Base-by-base conservation (phyloP, 2,329 filamentous ascomycete species). In the Nothophaeocryptopus gaeumannii region DNA sequence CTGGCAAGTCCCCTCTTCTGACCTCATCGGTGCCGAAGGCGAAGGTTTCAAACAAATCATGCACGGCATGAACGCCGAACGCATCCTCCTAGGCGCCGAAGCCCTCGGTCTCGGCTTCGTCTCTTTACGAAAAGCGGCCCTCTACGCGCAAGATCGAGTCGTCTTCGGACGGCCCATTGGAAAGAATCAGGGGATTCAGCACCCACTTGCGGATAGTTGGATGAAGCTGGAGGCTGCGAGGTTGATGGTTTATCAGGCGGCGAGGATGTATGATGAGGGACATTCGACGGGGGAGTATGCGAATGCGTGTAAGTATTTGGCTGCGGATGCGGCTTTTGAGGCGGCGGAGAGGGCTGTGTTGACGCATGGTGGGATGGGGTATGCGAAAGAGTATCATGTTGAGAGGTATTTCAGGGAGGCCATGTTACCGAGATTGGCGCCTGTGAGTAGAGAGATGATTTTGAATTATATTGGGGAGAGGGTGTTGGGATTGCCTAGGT, bases 51-150 rank as follows among this genome's bases (percentile, higher is more conserved):
- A 73, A 52, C 69, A 73, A 60, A 74, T 90, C 45, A 77, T 90
- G 16, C 84, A 89, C 60, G 86, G 87, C 2, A 88, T 90, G 84
- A 90, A 90, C 56, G 86, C 86, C 0, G 86, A 90, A 66, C 76
- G 86, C 2, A 88, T 86, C 63, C 76, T 90, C 0, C 72, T 90
- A 81, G 8, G 70, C 84, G 26, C 72, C 75, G 48, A 81, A 75
- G 74, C 74, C 2, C 57, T 76, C 1, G 74, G 74, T 0, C 63
- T 76, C 0, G 74, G 74, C 0, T 76, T 68, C 54, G 73, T 70
- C 0, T 72, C 74, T 1, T 56, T 77, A 2, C 60, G 72, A 5
- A 64, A 66, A 55, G 86, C 86, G 0, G 75, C 82, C 0, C 73
- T 72, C 13, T 90, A 90, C 58, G 85, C 86, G 0, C 74, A 77